Conservation (phyloP, 805 yeast genomes). For the Debaryomyces castellii region DNA sequence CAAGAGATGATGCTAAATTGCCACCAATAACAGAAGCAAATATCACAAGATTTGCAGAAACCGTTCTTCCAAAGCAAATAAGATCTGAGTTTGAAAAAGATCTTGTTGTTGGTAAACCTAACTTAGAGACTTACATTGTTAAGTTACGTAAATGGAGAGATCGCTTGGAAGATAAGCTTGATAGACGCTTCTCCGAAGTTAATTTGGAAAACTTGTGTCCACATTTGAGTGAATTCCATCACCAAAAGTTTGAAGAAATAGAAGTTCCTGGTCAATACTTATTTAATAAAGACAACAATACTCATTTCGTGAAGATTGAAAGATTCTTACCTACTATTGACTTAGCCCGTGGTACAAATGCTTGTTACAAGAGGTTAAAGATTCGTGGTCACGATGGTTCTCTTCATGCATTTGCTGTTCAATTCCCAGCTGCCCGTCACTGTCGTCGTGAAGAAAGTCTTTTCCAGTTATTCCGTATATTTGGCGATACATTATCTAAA, state of each 20-base stretch:
- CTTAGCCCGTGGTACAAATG: constrained; percentile 83
- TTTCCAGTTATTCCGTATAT: constrained; percentile 85
- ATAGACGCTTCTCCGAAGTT: constrained; percentile 75
- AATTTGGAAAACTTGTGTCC: constrained; percentile 91
- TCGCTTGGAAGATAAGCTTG: constrained; percentile 86
- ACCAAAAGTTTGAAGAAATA: constrained; percentile 95
- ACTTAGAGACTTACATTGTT: constrained; percentile 79
- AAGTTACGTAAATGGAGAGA: constrained; percentile 91
- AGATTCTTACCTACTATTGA: constrained; percentile 88
- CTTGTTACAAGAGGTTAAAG: constrained; percentile 84
- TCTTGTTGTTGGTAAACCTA: constrained; percentile 83
- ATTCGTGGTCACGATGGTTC: constrained; percentile 95
- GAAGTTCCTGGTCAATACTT: constrained; percentile 97
- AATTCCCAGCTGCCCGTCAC: constrained; percentile 96
- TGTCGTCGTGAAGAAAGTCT: constrained; percentile 95
- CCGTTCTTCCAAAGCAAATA: constrained; percentile 84
- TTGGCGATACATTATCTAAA: constrained; percentile 75
- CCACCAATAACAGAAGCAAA: constrained; percentile 92
- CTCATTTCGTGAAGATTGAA: constrained; percentile 91
- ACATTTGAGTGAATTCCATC: constrained; percentile 94
- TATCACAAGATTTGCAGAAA: constrained; percentile 85
- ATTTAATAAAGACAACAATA: constrained; percentile 80
- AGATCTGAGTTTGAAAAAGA: constrained; percentile 90
- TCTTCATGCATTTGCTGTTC: constrained; percentile 89
- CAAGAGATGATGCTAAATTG: constrained; percentile 81